These are phyloP conservation scores for Cinchona pubescens DNA, from an alignment of 257 asterid species.

Conservation along the genomic window DNA sequence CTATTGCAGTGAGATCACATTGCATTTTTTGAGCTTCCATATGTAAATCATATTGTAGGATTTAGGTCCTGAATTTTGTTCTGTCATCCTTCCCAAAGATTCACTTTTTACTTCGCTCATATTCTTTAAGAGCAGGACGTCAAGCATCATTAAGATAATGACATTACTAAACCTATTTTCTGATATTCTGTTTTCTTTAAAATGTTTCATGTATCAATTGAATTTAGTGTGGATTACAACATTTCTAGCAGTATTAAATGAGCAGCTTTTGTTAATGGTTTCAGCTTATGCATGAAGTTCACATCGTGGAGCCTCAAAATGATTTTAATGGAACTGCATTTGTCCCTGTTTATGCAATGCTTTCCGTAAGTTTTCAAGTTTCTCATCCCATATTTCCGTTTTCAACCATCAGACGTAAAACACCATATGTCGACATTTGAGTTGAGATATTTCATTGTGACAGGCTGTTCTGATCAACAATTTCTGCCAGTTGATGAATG, in stretches of 20 bases:
- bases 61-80: too few relatives aligned
- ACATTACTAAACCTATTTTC: too few relatives aligned
- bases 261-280: constrained; percentile 16
- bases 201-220: neutral
- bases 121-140: too few relatives aligned
- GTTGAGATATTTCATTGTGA: constrained; percentile 21
- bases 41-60: too few relatives aligned
- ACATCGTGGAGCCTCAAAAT: constrained; percentile 46
- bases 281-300: constrained; percentile 68
- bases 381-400: neutral
- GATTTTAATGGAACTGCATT: constrained; percentile 44
- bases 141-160: too few relatives aligned
- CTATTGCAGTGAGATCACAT: too few relatives aligned
- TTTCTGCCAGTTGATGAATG: constrained; percentile 69
- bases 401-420: neutral
- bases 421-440: neutral
- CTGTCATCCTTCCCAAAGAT: too few relatives aligned
- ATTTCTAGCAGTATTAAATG: neutral
- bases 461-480: constrained; percentile 65
- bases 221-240: neutral
- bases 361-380: constrained; percentile 47
- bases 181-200: too few relatives aligned
- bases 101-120: too few relatives aligned
- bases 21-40: too few relatives aligned
- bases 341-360: constrained; percentile 62